Evolutionary conservation across 78 protist genomes (phyloP).

Genomic region (Protostelium mycophagum): DNA sequence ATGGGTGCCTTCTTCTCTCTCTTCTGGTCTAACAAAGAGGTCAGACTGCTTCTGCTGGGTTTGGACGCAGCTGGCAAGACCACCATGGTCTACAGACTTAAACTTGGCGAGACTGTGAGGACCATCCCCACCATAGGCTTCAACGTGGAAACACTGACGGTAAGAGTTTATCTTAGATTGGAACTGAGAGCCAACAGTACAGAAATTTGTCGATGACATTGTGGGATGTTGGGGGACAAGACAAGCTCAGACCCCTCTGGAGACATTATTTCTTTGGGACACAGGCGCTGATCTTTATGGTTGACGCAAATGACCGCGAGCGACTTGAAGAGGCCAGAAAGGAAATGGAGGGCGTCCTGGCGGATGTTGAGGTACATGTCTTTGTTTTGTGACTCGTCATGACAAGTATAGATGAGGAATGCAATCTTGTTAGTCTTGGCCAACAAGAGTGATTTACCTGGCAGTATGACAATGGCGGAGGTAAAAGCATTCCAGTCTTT

Average conservation of each 20-base stretch:
- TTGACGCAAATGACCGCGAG: background rate
- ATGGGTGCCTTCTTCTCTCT: no score
- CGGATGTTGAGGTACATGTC: background rate
- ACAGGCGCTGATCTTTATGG: background rate
- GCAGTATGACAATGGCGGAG: background rate
- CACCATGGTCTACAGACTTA: constrained; percentile 63
- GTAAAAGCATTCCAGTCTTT: no score
- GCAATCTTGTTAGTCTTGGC: background rate
- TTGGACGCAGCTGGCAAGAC: constrained; percentile 88
- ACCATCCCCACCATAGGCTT: constrained; percentile 75
- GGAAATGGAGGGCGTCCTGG: background rate
- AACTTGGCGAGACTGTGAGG: constrained; percentile 71
- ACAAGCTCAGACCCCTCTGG: background rate
- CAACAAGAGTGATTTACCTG: background rate
- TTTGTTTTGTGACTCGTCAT: no score
- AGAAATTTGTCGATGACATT: background rate
- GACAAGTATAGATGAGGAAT: background rate
- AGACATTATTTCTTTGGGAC: background rate
- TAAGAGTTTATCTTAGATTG: no score
- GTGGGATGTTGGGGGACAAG: background rate
- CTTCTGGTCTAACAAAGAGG: constrained; percentile 70
- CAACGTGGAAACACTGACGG: constrained; percentile 93
- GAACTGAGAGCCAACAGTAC: no score
- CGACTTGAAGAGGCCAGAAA: background rate
- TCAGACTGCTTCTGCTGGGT: constrained; percentile 90